phyloP scores from a whole-genome alignment of 495 filamentous ascomycete genomes.

The Aspergillus hancockii region DNA sequence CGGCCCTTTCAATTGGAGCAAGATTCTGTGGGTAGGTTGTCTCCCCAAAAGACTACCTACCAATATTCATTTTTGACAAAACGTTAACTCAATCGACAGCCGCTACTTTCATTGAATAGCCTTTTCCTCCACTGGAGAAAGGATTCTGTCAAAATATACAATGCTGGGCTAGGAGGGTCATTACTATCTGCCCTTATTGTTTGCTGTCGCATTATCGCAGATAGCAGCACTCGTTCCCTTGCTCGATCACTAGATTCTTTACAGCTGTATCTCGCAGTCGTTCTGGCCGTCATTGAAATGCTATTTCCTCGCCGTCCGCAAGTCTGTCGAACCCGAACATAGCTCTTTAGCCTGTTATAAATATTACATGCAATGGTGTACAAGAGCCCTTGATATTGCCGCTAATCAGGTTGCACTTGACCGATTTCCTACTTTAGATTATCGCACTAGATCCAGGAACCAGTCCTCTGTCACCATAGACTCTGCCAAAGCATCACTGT shows the following conservation, averaged over 20 bases:
- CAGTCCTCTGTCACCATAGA: not conserved
- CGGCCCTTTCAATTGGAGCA: no score
- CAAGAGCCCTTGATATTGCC: not conserved
- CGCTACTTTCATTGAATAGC: not conserved
- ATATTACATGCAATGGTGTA: conserved; percentile 1
- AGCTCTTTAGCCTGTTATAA: conserved; percentile 3
- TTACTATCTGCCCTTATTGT: not conserved
- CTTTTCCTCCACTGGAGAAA: not conserved
- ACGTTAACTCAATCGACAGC: not conserved
- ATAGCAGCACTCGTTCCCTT: no score
- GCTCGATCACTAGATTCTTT: not conserved
- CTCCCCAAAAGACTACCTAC: no score
- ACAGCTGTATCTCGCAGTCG: not conserved
- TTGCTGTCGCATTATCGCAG: not conserved
- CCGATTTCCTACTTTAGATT: not conserved
- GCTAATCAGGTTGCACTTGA: not conserved
- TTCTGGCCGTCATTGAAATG: not conserved
- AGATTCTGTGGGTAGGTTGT: no score
- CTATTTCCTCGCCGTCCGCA: conserved; percentile 2
- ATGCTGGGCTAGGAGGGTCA: conserved; percentile 1
- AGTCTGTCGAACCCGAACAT: not conserved
- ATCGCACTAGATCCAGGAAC: not conserved
- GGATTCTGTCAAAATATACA: not conserved
- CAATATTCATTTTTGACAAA: no score
- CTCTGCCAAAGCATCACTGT: not conserved